A percentile compares a stretch with the other conserved stretches of the same genome.
These are phyloP conservation scores for Penicillium sp. DNA, from an alignment of 2,329 filamentous ascomycete species.

Conservation along the genomic window DNA sequence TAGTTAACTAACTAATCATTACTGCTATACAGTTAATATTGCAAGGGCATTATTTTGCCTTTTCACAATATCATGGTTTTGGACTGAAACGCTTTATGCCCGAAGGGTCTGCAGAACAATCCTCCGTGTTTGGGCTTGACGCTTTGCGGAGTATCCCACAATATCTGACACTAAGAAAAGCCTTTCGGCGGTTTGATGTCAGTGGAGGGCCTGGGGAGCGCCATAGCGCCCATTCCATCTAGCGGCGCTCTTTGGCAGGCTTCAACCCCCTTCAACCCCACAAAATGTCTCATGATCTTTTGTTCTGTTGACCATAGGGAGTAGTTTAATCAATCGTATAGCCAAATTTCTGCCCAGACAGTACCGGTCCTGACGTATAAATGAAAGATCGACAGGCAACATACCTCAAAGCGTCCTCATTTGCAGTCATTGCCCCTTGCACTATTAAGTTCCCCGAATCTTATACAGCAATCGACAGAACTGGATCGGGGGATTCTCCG, in stretches of 20 bases:
- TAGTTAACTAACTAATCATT: background rate
- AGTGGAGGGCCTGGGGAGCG: conserved; percentile 2
- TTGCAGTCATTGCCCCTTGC: background rate
- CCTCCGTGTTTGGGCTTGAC: conserved; percentile 1
- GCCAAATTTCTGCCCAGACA: background rate
- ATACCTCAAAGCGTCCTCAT: background rate
- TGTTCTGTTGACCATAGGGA: background rate
- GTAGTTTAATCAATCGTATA: background rate
- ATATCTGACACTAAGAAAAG: background rate
- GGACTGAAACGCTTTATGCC: conserved; percentile 22
- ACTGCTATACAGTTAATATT: conserved; percentile 2
- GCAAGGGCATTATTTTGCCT: conserved; percentile 9
- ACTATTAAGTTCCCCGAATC: background rate
- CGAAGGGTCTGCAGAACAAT: conserved; percentile 8
- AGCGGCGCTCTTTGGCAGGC: conserved; percentile 10
- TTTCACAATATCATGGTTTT: conserved; percentile 9
- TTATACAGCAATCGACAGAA: conserved; percentile 1
- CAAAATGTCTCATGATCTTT: conserved; percentile 12
- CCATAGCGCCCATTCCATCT: conserved; percentile 5
- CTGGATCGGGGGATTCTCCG: conserved; percentile 14
- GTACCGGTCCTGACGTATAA: background rate
- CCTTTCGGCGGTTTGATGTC: conserved; percentile 1
- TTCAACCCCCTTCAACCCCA: conserved; percentile 9
- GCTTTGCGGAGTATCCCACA: conserved; percentile 2
- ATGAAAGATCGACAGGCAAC: background rate